phyloP scores from a whole-genome alignment of 2,329 filamentous ascomycete species.

The Xenoacremonium recifei region DNA sequence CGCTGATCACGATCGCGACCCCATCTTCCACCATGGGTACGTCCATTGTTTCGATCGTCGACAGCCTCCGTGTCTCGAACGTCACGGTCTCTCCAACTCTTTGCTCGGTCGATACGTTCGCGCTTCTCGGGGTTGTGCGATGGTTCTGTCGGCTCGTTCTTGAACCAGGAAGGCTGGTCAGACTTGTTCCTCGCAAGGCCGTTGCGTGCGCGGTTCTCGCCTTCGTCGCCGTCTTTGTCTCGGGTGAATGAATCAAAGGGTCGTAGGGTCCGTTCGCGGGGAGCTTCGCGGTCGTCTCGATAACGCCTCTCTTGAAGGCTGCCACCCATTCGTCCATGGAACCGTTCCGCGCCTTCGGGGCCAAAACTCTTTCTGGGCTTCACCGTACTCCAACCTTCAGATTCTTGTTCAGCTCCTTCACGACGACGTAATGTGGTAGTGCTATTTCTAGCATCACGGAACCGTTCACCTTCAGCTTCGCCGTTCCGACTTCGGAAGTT shows the following conservation, averaged over 20 bases:
- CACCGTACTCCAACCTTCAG: constrained; percentile 72
- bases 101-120: constrained; percentile 56
- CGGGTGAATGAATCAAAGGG: constrained; percentile 50
- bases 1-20: constrained; percentile 58
- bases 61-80: constrained; percentile 34
- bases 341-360: constrained; percentile 68
- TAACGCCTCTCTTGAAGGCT: constrained; percentile 47
- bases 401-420: constrained; percentile 57
- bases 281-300: constrained; percentile 55
- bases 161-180: constrained; percentile 79
- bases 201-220: constrained; percentile 61
- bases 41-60: constrained; percentile 58
- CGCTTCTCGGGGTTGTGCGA: constrained; percentile 39
- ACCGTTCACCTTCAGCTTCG: constrained; percentile 51
- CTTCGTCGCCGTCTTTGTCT: constrained; percentile 52
- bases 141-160: constrained; percentile 49
- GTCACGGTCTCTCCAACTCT: constrained; percentile 61
- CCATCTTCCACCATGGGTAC: constrained; percentile 49
- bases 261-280: constrained; percentile 45
- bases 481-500: constrained; percentile 51
- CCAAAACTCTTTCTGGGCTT: constrained; percentile 74
- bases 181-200: constrained; percentile 63
- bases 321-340: constrained; percentile 64
- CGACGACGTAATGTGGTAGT: constrained; percentile 49
- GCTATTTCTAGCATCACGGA: constrained; percentile 48